Percentiles rank a stretch among this genome's conserved stretches.
Evolutionary conservation across 441 rosid species (phyloP).

Genomic region (Sinapis alba): DNA sequence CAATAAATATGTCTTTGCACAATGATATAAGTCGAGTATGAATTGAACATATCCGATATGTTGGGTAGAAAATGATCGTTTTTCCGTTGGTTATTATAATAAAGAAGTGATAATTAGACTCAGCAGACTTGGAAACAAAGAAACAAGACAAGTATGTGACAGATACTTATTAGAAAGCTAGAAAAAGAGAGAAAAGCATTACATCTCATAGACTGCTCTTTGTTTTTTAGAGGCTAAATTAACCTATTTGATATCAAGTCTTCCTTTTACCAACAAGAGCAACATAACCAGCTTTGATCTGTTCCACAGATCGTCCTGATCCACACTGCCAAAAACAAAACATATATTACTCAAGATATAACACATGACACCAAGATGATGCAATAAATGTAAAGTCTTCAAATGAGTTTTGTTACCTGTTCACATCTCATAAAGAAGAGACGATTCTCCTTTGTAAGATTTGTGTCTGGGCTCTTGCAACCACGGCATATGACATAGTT

Average conservation of each 20-base stretch:
- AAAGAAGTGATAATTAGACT: not conserved
- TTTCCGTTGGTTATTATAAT: no score
- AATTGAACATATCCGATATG: no score
- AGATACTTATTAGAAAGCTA: not conserved
- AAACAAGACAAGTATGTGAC: not conserved
- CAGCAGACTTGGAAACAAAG: not conserved
- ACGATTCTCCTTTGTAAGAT: constrained; percentile 49
- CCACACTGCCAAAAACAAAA: constrained; percentile 69
- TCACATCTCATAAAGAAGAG: constrained; percentile 56
- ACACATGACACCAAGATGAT: not conserved
- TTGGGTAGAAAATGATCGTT: no score
- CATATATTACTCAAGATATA: not conserved
- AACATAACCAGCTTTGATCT: constrained; percentile 81
- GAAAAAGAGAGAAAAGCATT: not conserved
- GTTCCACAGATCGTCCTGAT: constrained; percentile 88
- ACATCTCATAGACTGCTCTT: not conserved
- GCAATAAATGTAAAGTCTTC: not conserved
- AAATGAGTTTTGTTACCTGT: constrained; percentile 39
- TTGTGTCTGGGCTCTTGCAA: constrained; percentile 58
- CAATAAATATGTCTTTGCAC: no score
- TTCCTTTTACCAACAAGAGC: constrained; percentile 87
- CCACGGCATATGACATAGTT: constrained; percentile 52
- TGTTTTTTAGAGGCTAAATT: not conserved
- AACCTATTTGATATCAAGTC: constrained; percentile 42
- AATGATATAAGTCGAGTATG: no score